phyloP scores from a whole-genome alignment of 78 protist species.

The Carpediemonas membranifera region DNA sequence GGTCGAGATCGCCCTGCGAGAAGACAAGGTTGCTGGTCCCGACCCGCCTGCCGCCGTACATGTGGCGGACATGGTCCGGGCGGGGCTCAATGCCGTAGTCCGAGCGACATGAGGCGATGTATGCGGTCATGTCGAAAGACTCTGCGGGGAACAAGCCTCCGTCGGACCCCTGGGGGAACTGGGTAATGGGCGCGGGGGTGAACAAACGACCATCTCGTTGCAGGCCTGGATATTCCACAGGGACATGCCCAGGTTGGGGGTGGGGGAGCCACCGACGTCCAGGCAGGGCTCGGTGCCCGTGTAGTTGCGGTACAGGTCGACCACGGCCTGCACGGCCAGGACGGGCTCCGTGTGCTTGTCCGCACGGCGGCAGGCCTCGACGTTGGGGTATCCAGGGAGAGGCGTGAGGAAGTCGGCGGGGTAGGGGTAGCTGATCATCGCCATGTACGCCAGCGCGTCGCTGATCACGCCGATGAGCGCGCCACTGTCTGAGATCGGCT shows the following conservation, averaged over 20 bases:
- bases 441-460: slow-evolving; percentile 29
- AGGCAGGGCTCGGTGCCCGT: slow-evolving; percentile 32
- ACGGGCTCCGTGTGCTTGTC: background rate
- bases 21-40: slow-evolving; percentile 46
- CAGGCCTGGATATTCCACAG: slow-evolving; percentile 50
- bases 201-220: slow-evolving; percentile 54
- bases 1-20: slow-evolving; percentile 48
- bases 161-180: slow-evolving; percentile 25
- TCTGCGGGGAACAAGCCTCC: slow-evolving; percentile 45
- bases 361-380: slow-evolving; percentile 26
- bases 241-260: background rate
- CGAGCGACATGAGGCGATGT: slow-evolving; percentile 15
- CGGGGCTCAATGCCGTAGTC: slow-evolving; percentile 26
- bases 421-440: slow-evolving; percentile 51
- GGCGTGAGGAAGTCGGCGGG: slow-evolving; percentile 39
- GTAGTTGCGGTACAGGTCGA: slow-evolving; percentile 30
- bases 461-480: slow-evolving; percentile 30
- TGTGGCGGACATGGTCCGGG: too few species aligned
- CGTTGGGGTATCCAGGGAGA: slow-evolving; percentile 48
- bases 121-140: slow-evolving; percentile 7
- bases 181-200: too few species aligned
- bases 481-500: slow-evolving; percentile 24
- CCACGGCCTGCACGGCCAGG: background rate
- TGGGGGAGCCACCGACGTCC: slow-evolving; percentile 3
- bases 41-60: too few species aligned